A percentile compares a stretch with the other conserved stretches of the same genome.
Evolutionary conservation across 73 alveolate genomes (phyloP).

Genomic region (Tetrahymena elliotti): DNA sequence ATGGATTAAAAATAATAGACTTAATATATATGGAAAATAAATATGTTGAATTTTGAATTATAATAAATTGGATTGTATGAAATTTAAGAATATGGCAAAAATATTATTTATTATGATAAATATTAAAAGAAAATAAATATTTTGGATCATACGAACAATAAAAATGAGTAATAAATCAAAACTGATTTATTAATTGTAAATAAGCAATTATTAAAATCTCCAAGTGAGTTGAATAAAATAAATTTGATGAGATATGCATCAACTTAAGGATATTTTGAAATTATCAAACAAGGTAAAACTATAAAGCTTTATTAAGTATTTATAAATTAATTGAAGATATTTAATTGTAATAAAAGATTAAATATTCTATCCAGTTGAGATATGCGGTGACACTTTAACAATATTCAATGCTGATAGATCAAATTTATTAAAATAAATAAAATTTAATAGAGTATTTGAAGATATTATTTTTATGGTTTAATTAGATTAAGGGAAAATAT

Average conservation of each 20-base stretch:
- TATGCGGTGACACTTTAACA: neutral
- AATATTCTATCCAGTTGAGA: neutral
- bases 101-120: no score
- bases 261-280: neutral
- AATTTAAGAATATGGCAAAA: neutral
- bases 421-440: neutral
- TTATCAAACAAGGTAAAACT: neutral
- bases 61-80: neutral
- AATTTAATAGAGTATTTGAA: neutral
- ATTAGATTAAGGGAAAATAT: neutral
- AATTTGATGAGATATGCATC: neutral
- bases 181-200: neutral
- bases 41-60: neutral
- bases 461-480: neutral
- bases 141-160: neutral
- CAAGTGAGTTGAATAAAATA: neutral
- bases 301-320: no score
- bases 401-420: neutral
- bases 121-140: no score
- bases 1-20: neutral
- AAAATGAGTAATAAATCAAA: neutral
- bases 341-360: neutral
- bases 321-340: no score
- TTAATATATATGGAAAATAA: neutral
- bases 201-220: neutral